Evolutionary conservation across 1,284 basidiomycete genomes (phyloP).

Genomic region (Irpex sp.): DNA sequence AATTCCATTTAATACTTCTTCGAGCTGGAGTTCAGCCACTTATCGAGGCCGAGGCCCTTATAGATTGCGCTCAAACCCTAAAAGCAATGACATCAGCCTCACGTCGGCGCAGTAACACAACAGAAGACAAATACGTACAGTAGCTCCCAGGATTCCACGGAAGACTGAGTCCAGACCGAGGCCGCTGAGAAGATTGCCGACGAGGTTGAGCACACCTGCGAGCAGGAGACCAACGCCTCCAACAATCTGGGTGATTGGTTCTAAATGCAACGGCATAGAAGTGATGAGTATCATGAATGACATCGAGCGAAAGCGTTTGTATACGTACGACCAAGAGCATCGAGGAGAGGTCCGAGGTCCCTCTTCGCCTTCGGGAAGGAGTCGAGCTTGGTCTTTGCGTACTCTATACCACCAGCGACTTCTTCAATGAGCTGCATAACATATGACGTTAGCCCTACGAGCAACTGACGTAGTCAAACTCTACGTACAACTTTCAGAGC

Average conservation of each 20-base stretch:
- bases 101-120: not conserved
- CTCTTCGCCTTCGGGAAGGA: not conserved
- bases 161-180: not conserved
- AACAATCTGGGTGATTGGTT: not conserved
- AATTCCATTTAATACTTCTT: not conserved
- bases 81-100: not conserved
- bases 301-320: not conserved
- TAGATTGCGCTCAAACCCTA: not conserved
- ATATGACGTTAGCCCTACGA: not conserved
- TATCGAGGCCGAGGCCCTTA: conserved; percentile 1
- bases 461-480: too few species aligned
- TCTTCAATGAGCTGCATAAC: not conserved
- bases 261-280: not conserved
- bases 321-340: not conserved
- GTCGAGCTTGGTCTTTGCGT: not conserved
- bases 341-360: not conserved
- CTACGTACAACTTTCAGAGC: not conserved
- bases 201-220: not conserved
- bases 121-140: not conserved
- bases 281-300: not conserved
- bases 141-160: not conserved
- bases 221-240: not conserved
- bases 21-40: not conserved
- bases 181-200: not conserved
- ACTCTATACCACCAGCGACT: not conserved